Evolutionary conservation across 352 stramenopile species (phyloP), one percentile per base, ranked within the genome.

Genomic region (Phytophthora podocarpi): DNA sequence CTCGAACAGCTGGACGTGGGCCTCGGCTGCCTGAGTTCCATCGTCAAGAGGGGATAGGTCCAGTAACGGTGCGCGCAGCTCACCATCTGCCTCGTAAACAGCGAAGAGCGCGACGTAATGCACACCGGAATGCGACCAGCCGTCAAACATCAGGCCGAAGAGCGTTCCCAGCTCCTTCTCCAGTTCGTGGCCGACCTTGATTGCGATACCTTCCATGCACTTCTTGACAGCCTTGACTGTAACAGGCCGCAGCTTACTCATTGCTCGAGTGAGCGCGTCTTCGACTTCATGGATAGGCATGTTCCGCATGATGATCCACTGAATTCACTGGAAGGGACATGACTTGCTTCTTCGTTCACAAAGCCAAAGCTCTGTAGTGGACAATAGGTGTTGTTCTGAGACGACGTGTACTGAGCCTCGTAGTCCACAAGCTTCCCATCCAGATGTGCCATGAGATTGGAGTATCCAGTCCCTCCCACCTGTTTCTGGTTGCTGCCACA

Each of bases 131-230:
- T 53, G 30, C 9, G 21, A 36, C 40, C 30, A 53, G 18, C 40
- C 30, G 52, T 61, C 52, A 30, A 37, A 52, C 40, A 54, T 42
- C 15, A 53, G 4, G 18, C 52, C 30, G n/a, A 61, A 61, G 39
- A 42, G 42, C 21, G n/a, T n/a, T n/a, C n/a, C n/a, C n/a, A n/a
- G n/a, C n/a, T n/a, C n/a, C n/a, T n/a, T n/a, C n/a, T n/a, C n/a
- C n/a, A n/a, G n/a, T n/a, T n/a, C n/a, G n/a, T n/a, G n/a, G n/a
- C n/a, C n/a, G n/a, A n/a, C n/a, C n/a, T n/a, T n/a, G n/a, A n/a
- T n/a, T n/a, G n/a, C n/a, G n/a, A n/a, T n/a, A n/a, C n/a, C n/a
- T n/a, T 43, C 28, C 16, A 31, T 27, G 9, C 18, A 20, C 20
- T 40, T 51, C 20, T 32, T 31, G 21, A 31, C 4, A 34, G 46